Evolutionary conservation across 164 flowering plant species (phyloP).

Genomic region (Liquidambar formosana): DNA sequence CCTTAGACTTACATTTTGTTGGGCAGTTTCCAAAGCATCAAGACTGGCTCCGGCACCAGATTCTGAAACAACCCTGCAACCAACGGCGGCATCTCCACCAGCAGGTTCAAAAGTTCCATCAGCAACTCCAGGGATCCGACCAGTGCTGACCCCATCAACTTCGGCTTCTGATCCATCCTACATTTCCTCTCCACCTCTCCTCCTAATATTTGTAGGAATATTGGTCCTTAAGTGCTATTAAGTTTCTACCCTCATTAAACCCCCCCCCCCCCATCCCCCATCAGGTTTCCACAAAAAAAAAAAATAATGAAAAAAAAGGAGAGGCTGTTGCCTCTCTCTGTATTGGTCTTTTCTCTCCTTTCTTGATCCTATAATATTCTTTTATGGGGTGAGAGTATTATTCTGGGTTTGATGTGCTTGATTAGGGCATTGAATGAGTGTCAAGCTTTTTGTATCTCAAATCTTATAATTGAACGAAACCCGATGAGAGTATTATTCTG

Average conservation of each 20-base stretch:
- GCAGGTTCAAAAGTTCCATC: constrained; percentile 19
- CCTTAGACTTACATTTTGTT: not conserved
- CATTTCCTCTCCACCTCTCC: constrained; percentile 12
- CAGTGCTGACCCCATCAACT: constrained; percentile 31
- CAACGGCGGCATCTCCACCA: constrained; percentile 22
- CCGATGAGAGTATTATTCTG: too few species aligned
- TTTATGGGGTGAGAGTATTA: not conserved
- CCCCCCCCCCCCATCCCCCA: too few species aligned
- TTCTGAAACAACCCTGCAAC: not conserved
- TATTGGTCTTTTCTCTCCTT: not conserved
- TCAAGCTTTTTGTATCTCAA: too few species aligned
- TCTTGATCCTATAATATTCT: not conserved
- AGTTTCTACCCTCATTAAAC: too few species aligned
- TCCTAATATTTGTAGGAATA: constrained; percentile 14
- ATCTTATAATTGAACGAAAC: too few species aligned
- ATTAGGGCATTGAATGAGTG: too few species aligned
- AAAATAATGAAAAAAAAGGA: too few species aligned
- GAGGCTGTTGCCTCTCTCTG: too few species aligned
- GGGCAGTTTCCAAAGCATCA: constrained; percentile 40
- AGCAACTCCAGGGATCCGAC: constrained; percentile 31
- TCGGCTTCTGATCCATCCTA: constrained; percentile 27
- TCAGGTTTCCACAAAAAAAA: too few species aligned
- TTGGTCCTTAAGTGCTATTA: constrained; percentile 15
- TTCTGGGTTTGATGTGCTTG: too few species aligned
- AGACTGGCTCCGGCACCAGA: constrained; percentile 26